phyloP scores from a whole-genome alignment of 75 land plant species.

The Picea glauca region DNA sequence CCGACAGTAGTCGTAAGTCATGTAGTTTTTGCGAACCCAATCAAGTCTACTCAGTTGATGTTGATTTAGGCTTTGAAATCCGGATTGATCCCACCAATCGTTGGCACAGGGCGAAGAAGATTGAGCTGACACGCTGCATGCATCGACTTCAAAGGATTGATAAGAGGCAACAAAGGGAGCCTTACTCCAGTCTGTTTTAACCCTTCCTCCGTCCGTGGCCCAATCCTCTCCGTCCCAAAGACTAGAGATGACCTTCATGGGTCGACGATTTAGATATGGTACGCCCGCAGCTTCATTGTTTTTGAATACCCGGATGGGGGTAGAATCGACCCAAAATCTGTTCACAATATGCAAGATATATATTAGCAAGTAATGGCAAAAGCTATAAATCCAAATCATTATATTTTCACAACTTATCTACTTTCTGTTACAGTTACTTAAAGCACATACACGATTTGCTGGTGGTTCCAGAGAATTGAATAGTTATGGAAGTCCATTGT shows the following conservation, averaged over 20 bases:
- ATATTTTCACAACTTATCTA: background rate
- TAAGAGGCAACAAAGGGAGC: slow-evolving; percentile 74
- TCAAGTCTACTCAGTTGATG: background rate
- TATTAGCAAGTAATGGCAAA: background rate
- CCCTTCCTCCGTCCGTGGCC: slow-evolving; percentile 38
- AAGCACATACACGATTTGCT: background rate
- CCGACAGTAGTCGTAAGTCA: slow-evolving; percentile 8
- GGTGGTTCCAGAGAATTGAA: background rate
- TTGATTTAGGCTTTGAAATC: slow-evolving; percentile 23
- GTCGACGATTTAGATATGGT: slow-evolving; percentile 22
- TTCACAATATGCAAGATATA: background rate
- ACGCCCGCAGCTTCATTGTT: slow-evolving; percentile 37
- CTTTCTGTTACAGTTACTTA: too few species aligned
- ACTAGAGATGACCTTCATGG: slow-evolving; percentile 26
- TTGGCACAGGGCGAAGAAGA: slow-evolving; percentile 16
- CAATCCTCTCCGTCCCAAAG: slow-evolving; percentile 35
- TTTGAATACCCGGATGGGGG: slow-evolving; percentile 39
- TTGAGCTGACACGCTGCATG: slow-evolving; percentile 38
- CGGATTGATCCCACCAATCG: slow-evolving; percentile 38
- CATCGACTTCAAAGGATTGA: slow-evolving; percentile 64
- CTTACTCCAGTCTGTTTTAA: slow-evolving; percentile 50
- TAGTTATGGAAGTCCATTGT: slow-evolving; percentile 10
- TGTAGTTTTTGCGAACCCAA: background rate
- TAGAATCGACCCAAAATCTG: slow-evolving; percentile 33
- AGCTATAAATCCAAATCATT: background rate